Conservation (phyloP, 805 yeast species). For the Schwanniomyces occidentalis region DNA sequence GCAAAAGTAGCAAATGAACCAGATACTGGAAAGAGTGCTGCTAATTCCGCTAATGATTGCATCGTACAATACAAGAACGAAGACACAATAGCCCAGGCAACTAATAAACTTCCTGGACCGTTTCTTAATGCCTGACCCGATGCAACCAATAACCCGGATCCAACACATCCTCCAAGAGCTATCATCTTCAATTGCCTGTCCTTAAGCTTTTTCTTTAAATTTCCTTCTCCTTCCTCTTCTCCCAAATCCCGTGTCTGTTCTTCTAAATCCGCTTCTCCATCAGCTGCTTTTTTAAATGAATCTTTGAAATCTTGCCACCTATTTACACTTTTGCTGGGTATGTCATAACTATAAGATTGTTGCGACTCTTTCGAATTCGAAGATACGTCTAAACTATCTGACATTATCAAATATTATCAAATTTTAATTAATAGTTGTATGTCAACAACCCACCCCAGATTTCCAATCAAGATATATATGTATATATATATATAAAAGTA, state of each 20-base stretch:
- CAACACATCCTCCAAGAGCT: slow-evolving; percentile 44
- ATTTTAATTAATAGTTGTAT: too few relatives aligned
- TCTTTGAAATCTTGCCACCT: slow-evolving; percentile 26
- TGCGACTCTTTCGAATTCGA: background rate
- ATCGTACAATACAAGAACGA: slow-evolving; percentile 42
- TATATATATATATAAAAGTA: too few relatives aligned
- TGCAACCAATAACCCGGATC: slow-evolving; percentile 42
- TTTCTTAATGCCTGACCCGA: slow-evolving; percentile 35
- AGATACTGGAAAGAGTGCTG: slow-evolving; percentile 38
- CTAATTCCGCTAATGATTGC: slow-evolving; percentile 43
- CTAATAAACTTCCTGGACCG: slow-evolving; percentile 35
- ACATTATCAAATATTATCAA: too few relatives aligned
- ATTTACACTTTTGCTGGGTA: background rate
- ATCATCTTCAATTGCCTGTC: slow-evolving; percentile 39
- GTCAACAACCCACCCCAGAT: too few relatives aligned
- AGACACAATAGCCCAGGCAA: slow-evolving; percentile 44
- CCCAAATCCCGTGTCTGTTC: too few relatives aligned
- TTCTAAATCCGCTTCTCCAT: slow-evolving; percentile 7
- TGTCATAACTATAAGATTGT: background rate
- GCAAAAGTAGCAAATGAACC: slow-evolving; percentile 45
- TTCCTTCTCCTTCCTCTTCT: slow-evolving; percentile 5
- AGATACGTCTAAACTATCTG: too few relatives aligned
- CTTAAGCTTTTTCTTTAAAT: slow-evolving; percentile 24
- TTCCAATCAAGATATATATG: too few relatives aligned
- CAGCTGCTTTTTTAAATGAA: slow-evolving; percentile 30